Evolutionary conservation across 2,329 filamentous ascomycete genomes (phyloP).

Genomic region (Neofusicoccum laricinum): DNA sequence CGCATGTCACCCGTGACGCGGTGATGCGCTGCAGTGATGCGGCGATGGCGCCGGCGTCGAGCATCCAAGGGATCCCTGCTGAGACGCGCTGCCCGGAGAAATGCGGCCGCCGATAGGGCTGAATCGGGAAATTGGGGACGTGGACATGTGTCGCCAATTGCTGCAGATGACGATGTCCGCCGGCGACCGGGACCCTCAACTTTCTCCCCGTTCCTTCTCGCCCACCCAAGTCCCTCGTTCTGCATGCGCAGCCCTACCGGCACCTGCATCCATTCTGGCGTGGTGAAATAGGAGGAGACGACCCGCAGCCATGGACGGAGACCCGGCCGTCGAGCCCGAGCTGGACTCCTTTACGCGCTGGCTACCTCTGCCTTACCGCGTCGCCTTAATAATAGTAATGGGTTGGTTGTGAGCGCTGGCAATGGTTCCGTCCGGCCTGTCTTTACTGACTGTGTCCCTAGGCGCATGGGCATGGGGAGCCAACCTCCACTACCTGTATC

Average conservation of each 20-base stretch:
- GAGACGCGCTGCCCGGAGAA: neutral
- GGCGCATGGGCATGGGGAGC: conserved; percentile 93
- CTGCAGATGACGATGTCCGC: neutral
- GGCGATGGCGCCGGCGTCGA: no score
- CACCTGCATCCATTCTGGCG: neutral
- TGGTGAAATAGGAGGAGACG: conserved; percentile 14
- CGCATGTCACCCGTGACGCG: no score
- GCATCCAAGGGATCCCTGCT: neutral
- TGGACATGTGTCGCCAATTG: conserved; percentile 9
- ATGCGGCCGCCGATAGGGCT: conserved; percentile 14
- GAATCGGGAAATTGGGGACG: conserved; percentile 2
- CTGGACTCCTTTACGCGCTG: conserved; percentile 85
- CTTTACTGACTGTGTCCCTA: conserved; percentile 36
- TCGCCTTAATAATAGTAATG: conserved; percentile 79
- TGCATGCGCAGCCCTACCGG: conserved; percentile 8
- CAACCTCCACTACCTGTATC: conserved; percentile 83
- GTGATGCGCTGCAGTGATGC: no score
- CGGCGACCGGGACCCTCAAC: neutral
- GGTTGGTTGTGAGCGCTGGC: conserved; percentile 53
- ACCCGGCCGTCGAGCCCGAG: conserved; percentile 62
- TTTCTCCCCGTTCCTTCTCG: neutral
- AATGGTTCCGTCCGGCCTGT: neutral
- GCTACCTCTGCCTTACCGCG: conserved; percentile 84
- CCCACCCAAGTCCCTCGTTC: neutral
- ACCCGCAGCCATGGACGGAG: conserved; percentile 61